Conservation (phyloP, 805 yeast species). For the Candida ponderosae region DNA sequence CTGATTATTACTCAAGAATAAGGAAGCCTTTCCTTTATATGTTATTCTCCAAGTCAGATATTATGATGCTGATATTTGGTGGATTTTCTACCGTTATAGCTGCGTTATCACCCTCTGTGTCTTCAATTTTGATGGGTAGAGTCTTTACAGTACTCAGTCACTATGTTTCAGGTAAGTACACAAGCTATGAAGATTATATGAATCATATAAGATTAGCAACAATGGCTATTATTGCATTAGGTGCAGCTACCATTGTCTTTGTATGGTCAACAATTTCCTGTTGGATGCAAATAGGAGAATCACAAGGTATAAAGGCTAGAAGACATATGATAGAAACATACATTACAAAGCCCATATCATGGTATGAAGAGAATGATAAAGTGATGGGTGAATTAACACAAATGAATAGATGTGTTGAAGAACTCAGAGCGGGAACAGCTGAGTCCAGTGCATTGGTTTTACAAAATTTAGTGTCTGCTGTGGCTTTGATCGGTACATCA, state of each 20-base stretch:
- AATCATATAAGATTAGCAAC: slow-evolving; percentile 29
- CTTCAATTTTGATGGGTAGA: slow-evolving; percentile 59
- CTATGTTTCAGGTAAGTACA: slow-evolving; percentile 25
- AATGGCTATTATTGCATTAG: slow-evolving; percentile 36
- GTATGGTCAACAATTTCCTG: slow-evolving; percentile 47
- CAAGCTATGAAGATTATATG: slow-evolving; percentile 23
- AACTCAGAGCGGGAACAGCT: slow-evolving; percentile 56
- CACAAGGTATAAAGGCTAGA: slow-evolving; percentile 55
- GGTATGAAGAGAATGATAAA: slow-evolving; percentile 56
- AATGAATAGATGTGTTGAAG: slow-evolving; percentile 67
- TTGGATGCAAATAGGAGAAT: slow-evolving; percentile 72
- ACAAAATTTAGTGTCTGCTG: slow-evolving; percentile 43
- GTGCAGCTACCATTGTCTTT: slow-evolving; percentile 34
- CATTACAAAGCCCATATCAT: slow-evolving; percentile 37
- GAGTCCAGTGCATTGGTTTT: slow-evolving; percentile 54
- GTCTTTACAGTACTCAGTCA: slow-evolving; percentile 41
- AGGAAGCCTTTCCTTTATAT: slow-evolving; percentile 13
- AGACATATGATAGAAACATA: slow-evolving; percentile 33
- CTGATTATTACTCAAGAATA: slow-evolving; percentile 3
- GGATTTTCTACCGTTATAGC: slow-evolving; percentile 34
- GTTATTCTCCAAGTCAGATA: slow-evolving; percentile 18
- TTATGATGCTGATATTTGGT: slow-evolving; percentile 19
- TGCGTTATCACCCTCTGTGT: slow-evolving; percentile 53
- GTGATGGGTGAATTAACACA: slow-evolving; percentile 60
- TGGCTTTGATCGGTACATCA: slow-evolving; percentile 54